phyloP scores from a whole-genome alignment of 768 basidiomycete species.

The Kwoniella newhampshirensis region DNA sequence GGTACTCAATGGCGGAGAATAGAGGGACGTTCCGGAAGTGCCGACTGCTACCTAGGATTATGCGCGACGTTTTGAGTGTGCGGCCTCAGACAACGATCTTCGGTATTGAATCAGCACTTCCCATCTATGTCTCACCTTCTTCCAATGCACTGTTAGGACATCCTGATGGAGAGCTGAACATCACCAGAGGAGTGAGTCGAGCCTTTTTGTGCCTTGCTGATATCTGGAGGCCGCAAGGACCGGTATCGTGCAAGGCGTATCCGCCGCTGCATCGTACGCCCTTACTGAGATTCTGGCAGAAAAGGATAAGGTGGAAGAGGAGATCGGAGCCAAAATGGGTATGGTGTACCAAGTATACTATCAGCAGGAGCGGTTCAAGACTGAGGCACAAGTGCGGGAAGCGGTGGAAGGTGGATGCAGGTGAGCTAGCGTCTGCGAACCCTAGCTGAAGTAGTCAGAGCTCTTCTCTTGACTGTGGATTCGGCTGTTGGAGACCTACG shows the following conservation, averaged over 20 bases:
- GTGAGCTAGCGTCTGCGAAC: constrained; percentile 32
- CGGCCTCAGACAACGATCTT: constrained; percentile 51
- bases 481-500: constrained; percentile 60
- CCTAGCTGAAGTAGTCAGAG: too few species aligned
- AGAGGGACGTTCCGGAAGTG: constrained; percentile 39
- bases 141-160: constrained; percentile 67
- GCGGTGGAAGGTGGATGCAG: constrained; percentile 70
- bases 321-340: constrained; percentile 40
- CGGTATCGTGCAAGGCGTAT: constrained; percentile 51
- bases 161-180: constrained; percentile 63
- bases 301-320: constrained; percentile 46
- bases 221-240: constrained; percentile 47
- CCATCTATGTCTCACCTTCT: constrained; percentile 55
- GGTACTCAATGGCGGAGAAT: constrained; percentile 32
- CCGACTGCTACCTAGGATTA: constrained; percentile 50
- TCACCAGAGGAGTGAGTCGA: constrained; percentile 44
- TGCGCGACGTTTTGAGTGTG: constrained; percentile 48
- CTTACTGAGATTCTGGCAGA: constrained; percentile 52
- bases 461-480: constrained; percentile 87
- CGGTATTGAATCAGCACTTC: constrained; percentile 49
- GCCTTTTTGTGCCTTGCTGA: constrained; percentile 11
- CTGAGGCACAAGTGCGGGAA: constrained; percentile 67
- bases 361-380: constrained; percentile 63
- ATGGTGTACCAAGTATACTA: constrained; percentile 67
- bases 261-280: constrained; percentile 49